Percentiles rank a stretch among this genome's conserved stretches.
phyloP scores from a whole-genome alignment of 2,329 filamentous ascomycete genomes.

The Cordyceps militaris region DNA sequence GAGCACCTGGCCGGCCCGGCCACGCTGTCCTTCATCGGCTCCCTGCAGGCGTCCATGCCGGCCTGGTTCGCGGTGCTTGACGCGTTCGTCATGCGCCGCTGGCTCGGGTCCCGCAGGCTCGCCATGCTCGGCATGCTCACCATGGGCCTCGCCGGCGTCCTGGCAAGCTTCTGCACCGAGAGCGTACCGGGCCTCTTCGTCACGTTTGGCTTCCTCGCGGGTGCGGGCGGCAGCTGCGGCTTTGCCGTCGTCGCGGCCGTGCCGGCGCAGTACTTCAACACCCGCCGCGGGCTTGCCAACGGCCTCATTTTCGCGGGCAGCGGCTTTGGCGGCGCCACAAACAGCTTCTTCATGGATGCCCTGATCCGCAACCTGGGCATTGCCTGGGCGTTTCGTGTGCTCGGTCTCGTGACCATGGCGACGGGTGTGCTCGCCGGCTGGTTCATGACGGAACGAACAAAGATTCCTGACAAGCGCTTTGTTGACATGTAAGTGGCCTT shows the following conservation, averaged over 20 bases:
- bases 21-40: slow-evolving; percentile 51
- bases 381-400: slow-evolving; percentile 49
- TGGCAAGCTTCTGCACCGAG: slow-evolving; percentile 2
- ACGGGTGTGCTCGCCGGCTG: slow-evolving; percentile 45
- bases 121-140: slow-evolving; percentile 40
- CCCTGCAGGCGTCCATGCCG: slow-evolving; percentile 35
- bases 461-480: slow-evolving; percentile 29
- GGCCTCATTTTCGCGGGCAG: slow-evolving; percentile 47
- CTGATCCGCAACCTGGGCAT: slow-evolving; percentile 48
- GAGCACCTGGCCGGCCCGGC: slow-evolving; percentile 36
- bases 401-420: slow-evolving; percentile 38
- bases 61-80: slow-evolving; percentile 41
- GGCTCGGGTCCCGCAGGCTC: slow-evolving; percentile 36
- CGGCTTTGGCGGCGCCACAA: slow-evolving; percentile 30
- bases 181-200: slow-evolving; percentile 34
- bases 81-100: slow-evolving; percentile 36
- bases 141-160: slow-evolving; percentile 35
- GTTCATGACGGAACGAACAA: slow-evolving; percentile 41
- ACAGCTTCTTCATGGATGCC: slow-evolving; percentile 25
- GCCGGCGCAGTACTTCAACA: slow-evolving; percentile 55
- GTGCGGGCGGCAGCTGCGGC: slow-evolving; percentile 53
- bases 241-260: slow-evolving; percentile 51
- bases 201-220: slow-evolving; percentile 52
- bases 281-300: slow-evolving; percentile 48
- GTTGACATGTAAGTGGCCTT: slow-evolving; percentile 39